Conservation (phyloP, 2,329 filamentous ascomycete genomes). For the Penicillium paneum region DNA sequence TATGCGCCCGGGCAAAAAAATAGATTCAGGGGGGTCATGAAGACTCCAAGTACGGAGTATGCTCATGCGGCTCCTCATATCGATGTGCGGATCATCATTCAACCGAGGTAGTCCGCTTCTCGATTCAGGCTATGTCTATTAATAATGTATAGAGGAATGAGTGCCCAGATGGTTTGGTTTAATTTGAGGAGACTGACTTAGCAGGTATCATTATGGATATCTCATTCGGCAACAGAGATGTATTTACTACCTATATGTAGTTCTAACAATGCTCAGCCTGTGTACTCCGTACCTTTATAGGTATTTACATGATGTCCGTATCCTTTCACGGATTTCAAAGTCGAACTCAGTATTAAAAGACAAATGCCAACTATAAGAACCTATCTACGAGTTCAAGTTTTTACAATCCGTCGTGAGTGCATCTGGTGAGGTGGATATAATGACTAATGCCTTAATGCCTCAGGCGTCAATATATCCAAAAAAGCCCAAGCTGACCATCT, state of each 20-base stretch:
- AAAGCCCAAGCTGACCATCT: constrained; percentile 1
- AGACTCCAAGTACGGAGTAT: constrained; percentile 7
- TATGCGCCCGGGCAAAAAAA: constrained; percentile 20
- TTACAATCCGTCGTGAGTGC: neutral
- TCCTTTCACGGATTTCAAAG: neutral
- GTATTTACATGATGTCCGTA: neutral
- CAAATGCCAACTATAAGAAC: neutral
- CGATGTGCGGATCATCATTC: constrained; percentile 36
- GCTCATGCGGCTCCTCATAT: constrained; percentile 29
- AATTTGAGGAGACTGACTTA: no score
- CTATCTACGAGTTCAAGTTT: neutral
- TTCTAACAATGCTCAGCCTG: neutral
- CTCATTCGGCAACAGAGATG: neutral
- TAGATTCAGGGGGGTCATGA: constrained; percentile 8
- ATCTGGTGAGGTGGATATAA: neutral
- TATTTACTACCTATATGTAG: neutral
- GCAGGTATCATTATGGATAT: no score
- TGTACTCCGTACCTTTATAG: neutral
- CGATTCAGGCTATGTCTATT: neutral
- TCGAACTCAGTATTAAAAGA: neutral
- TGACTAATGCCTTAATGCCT: constrained; percentile 18
- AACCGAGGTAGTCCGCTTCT: constrained; percentile 23
- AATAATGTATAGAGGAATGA: neutral
- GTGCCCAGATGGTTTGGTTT: neutral
- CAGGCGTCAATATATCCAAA: constrained; percentile 9